These are phyloP conservation scores for Trichoderma asperelloides DNA, from an alignment of 495 filamentous ascomycete genomes.

Conservation along the genomic window DNA sequence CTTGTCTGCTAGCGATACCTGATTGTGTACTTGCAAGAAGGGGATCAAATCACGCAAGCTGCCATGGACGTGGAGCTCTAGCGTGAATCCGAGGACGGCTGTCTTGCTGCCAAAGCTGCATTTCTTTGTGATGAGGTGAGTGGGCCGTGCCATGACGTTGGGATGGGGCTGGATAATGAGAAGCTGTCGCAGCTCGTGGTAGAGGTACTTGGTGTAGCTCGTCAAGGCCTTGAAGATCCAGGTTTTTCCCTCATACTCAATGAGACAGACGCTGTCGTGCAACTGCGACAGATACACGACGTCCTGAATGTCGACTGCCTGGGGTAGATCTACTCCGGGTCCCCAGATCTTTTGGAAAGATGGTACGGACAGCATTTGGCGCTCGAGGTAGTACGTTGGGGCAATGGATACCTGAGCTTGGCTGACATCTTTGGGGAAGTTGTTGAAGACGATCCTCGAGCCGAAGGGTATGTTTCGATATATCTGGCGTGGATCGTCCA, in stretches of 20 bases:
- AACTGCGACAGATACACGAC: constrained; percentile 32
- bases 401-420: constrained; percentile 30
- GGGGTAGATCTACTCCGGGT: constrained; percentile 20
- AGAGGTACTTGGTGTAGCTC: constrained; percentile 39
- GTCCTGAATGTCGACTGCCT: constrained; percentile 29
- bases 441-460: constrained; percentile 37
- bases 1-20: constrained; percentile 25
- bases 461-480: constrained; percentile 34
- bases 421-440: constrained; percentile 28
- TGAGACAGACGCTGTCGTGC: constrained; percentile 38
- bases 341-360: constrained; percentile 24
- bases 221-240: constrained; percentile 43
- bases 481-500: constrained; percentile 19
- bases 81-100: constrained; percentile 37
- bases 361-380: constrained; percentile 25
- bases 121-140: constrained; percentile 36
- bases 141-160: constrained; percentile 32
- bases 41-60: constrained; percentile 36
- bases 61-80: constrained; percentile 32
- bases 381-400: constrained; percentile 34
- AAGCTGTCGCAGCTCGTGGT: constrained; percentile 37
- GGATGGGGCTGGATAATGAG: constrained; percentile 32
- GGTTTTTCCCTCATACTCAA: constrained; percentile 25
- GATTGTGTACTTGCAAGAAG: constrained; percentile 29
- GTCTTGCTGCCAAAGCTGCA: constrained; percentile 37